Percentiles rank a stretch among this genome's conserved stretches.
phyloP scores from a whole-genome alignment of 768 basidiomycete genomes.

The Pisolithus tinctorius region DNA sequence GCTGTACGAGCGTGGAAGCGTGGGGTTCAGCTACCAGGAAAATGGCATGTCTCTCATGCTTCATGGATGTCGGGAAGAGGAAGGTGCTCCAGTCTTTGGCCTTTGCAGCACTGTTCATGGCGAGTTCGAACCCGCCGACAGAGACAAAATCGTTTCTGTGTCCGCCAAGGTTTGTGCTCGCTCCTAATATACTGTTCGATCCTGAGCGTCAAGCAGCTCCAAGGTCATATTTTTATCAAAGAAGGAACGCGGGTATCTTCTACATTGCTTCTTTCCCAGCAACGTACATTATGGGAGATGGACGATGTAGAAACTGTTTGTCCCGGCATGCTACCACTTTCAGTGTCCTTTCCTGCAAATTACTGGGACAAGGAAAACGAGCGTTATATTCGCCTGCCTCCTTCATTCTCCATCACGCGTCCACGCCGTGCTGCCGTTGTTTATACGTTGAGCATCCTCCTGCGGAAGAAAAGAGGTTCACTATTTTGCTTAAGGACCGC shows the following conservation, averaged over 20 bases:
- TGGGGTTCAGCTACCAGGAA: constrained; percentile 26
- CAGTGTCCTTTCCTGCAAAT: constrained; percentile 21
- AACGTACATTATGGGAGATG: constrained; percentile 18
- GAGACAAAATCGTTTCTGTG: constrained; percentile 21
- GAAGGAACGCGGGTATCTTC: constrained; percentile 2
- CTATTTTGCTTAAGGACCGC: constrained; percentile 22
- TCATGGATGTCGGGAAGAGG: constrained; percentile 26
- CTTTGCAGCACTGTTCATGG: constrained; percentile 22
- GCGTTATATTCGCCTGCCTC: constrained; percentile 21
- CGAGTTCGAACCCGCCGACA: constrained; percentile 22
- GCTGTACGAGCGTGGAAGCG: constrained; percentile 9
- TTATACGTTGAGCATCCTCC: constrained; percentile 19
- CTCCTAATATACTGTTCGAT: neutral
- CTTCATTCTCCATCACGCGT: constrained; percentile 21
- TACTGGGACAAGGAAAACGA: constrained; percentile 18
- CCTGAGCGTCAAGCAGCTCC: constrained; percentile 11
- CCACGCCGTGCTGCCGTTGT: constrained; percentile 21
- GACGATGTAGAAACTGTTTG: constrained; percentile 9
- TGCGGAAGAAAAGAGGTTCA: constrained; percentile 12
- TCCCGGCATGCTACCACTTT: constrained; percentile 24
- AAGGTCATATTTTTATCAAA: constrained; percentile 18
- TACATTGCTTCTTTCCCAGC: constrained; percentile 19
- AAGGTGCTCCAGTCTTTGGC: constrained; percentile 23
- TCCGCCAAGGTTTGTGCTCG: constrained; percentile 19
- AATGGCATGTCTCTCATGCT: constrained; percentile 24